Base-by-base conservation (phyloP, 2,329 filamentous ascomycete species). In the Pestalotiopsis sp. region DNA sequence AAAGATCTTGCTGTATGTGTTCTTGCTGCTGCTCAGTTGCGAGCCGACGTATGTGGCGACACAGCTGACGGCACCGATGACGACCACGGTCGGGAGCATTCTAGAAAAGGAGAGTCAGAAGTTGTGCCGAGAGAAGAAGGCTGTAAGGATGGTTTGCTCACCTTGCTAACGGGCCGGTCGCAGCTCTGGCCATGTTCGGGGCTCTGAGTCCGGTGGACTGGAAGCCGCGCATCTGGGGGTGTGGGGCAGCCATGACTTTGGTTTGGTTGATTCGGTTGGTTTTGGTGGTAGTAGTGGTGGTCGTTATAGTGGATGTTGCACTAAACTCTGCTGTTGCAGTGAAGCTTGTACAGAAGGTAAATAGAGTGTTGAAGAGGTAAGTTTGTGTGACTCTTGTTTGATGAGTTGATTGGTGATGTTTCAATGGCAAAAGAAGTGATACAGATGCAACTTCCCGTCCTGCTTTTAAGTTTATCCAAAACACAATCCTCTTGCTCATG, bases 1-100 rank as follows among this genome's bases (percentile, higher is more conserved):
- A 69, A 75, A 78, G 70, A 78, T 78, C 14, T 66, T 69, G 67
- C 77, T 75, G 64, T 77, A 72, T 36, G 63, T 62, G 20, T 69
- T 70, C 25, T 72, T 64, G n/a, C 73, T 68, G 14, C 63, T 64
- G 45, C 57, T 64, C 6, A 78, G 71, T 41, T 77, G 75, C 3
- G 63, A 67, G 3, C 62, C 63, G 36, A 78, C 72, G 65, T 75
- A 78, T 5, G 72, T 60, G 55, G 67, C 71, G 9, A 76, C 76
- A 38, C 66, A 69, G 61, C 70, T 72, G 61, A 70, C 72, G 25
- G 52, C 55, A 23, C 64, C 64, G 17, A 66, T 36, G 31, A 31
- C 64, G 23, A 49, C 64, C 17, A 66, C 9, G n/a, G 64, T 61
- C 14, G 64, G 64, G 13, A 66, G 52, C 55, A 60, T 59, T 49